Evolutionary conservation across 345 rosid species (phyloP).

Genomic region (Eucalyptus erythrocorys): DNA sequence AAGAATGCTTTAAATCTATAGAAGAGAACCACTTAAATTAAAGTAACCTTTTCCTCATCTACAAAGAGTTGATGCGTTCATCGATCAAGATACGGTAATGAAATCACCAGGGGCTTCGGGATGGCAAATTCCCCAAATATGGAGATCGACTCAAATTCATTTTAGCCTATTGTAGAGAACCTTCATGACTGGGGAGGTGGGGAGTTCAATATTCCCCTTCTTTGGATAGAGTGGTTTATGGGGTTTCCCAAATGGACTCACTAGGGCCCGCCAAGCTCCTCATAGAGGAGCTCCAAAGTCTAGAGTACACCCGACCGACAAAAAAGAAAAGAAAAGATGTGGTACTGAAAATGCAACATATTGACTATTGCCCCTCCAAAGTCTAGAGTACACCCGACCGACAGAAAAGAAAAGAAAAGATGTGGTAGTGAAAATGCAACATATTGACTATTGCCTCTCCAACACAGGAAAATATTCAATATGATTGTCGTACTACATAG

Average conservation of each 20-base stretch:
- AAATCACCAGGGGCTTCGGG: neutral
- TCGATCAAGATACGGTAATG: neutral
- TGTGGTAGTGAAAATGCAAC: neutral
- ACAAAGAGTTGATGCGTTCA: neutral
- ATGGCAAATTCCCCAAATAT: no score
- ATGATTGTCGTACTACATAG: neutral
- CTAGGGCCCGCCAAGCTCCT: neutral
- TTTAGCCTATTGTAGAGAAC: no score
- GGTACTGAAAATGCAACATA: neutral
- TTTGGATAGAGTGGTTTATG: neutral
- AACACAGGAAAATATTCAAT: neutral
- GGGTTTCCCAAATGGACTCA: neutral
- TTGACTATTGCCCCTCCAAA: neutral
- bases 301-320: neutral
- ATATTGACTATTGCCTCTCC: neutral
- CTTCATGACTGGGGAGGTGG: neutral
- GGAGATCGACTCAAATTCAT: no score
- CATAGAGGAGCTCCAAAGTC: neutral
- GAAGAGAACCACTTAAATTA: neutral
- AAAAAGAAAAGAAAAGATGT: neutral
- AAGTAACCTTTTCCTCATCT: neutral
- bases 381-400: neutral
- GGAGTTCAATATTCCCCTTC: neutral
- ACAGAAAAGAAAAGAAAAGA: neutral
- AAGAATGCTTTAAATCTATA: neutral